phyloP scores from a whole-genome alignment of 345 rosid genomes.

The Lagerstroemia speciosa region DNA sequence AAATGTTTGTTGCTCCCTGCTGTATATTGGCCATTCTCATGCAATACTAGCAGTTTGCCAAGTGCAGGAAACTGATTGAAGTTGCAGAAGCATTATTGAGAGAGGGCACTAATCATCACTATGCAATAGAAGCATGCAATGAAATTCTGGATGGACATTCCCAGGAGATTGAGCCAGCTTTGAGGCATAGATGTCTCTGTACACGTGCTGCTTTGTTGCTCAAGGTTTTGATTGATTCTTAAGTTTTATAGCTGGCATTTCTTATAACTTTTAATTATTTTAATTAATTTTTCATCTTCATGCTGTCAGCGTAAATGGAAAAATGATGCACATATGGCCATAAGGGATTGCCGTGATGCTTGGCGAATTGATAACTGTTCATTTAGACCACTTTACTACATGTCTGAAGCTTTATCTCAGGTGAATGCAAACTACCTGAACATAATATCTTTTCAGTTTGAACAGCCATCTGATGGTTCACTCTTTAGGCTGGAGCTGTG shows the following conservation, averaged over 20 bases:
- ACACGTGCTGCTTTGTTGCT: conserved; percentile 86
- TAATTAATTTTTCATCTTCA: neutral
- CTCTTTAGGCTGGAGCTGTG: neutral
- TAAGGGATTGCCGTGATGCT: conserved; percentile 79
- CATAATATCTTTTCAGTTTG: neutral
- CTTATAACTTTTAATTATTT: neutral
- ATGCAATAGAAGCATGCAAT: conserved; percentile 83
- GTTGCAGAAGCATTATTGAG: conserved; percentile 55
- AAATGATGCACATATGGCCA: conserved; percentile 89
- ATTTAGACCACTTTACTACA: conserved; percentile 54
- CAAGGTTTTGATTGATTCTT: conserved; percentile 45
- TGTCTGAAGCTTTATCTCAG: conserved; percentile 91
- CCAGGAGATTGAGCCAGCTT: conserved; percentile 33
- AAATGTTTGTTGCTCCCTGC: neutral
- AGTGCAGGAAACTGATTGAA: conserved; percentile 49
- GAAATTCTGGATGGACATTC: conserved; percentile 64
- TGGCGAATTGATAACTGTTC: conserved; percentile 62
- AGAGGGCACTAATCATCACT: conserved; percentile 42
- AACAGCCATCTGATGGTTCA: neutral
- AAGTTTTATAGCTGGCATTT: neutral
- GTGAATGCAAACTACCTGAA: conserved; percentile 21
- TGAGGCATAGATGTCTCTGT: conserved; percentile 77
- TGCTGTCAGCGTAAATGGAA: conserved; percentile 77
- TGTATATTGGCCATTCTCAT: conserved; percentile 15
- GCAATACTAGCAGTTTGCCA: conserved; percentile 43